Base-by-base conservation (phyloP, 2,329 filamentous ascomycete species). In the Sporothrix pallida region DNA sequence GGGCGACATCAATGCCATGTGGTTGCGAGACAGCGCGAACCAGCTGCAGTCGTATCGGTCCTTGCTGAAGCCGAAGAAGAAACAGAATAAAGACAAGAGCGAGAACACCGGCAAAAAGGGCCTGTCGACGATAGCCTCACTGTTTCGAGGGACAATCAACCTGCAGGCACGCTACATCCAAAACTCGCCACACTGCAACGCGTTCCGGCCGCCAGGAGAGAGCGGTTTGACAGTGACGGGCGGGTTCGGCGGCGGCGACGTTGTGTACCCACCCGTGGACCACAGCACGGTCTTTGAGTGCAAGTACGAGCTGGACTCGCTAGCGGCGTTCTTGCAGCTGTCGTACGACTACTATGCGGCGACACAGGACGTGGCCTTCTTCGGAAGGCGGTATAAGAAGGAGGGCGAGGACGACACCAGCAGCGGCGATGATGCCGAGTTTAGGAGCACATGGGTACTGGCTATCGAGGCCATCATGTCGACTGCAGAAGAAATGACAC, bases 231-330 rank as follows among this genome's bases (percentile, higher is more conserved):
- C 56, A 5, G 52, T 42, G 23, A 20, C 7, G 74, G 86, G 87
- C 10, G 75, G 74, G 0, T 74, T 71, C 44, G 75, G 74, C 4
- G 74, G 74, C 26, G 54, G 54, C 54, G 77, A 79, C 71, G 65
- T 65, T 12, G 78, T 79, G 48, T 63, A 26, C 44, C 78, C 77
- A 10, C 58, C 73, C 0, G 91, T 92, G 76, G 90, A 92, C 76
- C 85, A 85, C 2, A 87, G 84, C 2, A 87, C 90, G 26, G 92
- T 94, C 4, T 95, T 93, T 78, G 93, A 95, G 81, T 95, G 93
- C 85, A 95, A 95, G 80, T 95, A 94, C 80, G 93, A 95, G 82
- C 87, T 95, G 50, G 93, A 95, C 82, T 93, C 91, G 6, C 86
- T 95, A 2, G 92, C 92, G 0, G 89, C 92, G 72, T 95, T 95